A percentile compares a stretch with the other conserved stretches of the same genome.
Evolutionary conservation across 352 stramenopile genomes (phyloP).

Genomic region (Globisporangium paroecandrum): DNA sequence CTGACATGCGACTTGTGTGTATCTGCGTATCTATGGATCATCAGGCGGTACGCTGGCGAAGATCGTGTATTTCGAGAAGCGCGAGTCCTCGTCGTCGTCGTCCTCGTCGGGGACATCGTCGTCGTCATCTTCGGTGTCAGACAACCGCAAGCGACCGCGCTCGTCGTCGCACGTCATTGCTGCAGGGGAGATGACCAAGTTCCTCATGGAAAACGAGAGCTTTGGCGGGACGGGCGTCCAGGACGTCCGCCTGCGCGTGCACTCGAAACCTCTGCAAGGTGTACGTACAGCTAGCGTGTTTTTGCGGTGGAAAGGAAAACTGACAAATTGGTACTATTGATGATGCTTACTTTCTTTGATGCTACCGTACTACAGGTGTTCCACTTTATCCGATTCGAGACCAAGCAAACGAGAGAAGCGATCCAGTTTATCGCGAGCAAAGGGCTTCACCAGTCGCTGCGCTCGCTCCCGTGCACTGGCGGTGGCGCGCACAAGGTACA

Average conservation of each 20-base stretch:
- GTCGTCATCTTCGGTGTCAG: background rate
- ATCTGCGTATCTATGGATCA: background rate
- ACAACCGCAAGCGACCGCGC: conserved; percentile 56
- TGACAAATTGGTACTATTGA: background rate
- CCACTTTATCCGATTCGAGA: conserved; percentile 94
- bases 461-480: conserved; percentile 73
- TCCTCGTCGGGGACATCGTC: background rate
- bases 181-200: conserved; percentile 81
- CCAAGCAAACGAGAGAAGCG: conserved; percentile 64
- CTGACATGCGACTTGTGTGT: background rate
- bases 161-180: conserved; percentile 77
- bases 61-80: conserved; percentile 94
- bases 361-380: conserved; percentile 66
- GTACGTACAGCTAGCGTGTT: conserved; percentile 25
- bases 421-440: conserved; percentile 76
- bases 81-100: conserved; percentile 20
- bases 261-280: conserved; percentile 88
- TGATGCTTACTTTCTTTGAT: background rate
- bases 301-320: background rate
- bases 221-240: conserved; percentile 85
- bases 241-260: conserved; percentile 84
- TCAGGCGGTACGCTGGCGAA: conserved; percentile 91
- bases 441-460: conserved; percentile 79
- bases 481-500: conserved; percentile 81
- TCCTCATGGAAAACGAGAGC: conserved; percentile 74